These are phyloP conservation scores for Cytospora chrysosperma DNA, from an alignment of 2,329 filamentous ascomycete species.

Conservation along the genomic window DNA sequence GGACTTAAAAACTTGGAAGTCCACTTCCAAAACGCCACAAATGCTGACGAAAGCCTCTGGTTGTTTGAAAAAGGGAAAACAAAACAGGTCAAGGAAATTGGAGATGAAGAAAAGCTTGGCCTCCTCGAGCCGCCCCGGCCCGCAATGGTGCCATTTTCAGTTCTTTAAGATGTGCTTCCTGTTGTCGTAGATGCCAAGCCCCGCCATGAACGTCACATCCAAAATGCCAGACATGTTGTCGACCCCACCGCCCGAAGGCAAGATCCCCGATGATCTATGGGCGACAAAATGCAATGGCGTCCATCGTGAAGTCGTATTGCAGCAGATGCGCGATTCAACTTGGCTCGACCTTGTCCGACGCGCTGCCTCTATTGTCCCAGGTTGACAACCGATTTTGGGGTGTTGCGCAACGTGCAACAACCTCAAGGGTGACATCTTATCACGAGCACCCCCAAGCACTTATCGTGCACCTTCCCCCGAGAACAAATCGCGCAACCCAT, in stretches of 20 bases:
- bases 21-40: conserved; percentile 26
- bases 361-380: conserved; percentile 41
- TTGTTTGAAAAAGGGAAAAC: conserved; percentile 24
- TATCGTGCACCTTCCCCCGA: no score
- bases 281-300: conserved; percentile 66
- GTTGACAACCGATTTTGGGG: conserved; percentile 55
- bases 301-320: conserved; percentile 68
- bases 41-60: conserved; percentile 23
- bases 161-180: conserved; percentile 53
- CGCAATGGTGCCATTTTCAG: conserved; percentile 25
- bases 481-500: conserved; percentile 52
- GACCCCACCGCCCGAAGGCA: conserved; percentile 62
- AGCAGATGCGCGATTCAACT: conserved; percentile 57
- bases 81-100: conserved; percentile 26
- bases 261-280: conserved; percentile 59
- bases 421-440: no score
- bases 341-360: conserved; percentile 65
- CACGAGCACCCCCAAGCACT: no score
- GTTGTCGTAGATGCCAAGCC: conserved; percentile 47
- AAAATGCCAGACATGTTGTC: conserved; percentile 64
- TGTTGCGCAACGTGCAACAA: no score
- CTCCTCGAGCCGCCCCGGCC: neutral
- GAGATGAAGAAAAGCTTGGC: conserved; percentile 26
- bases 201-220: conserved; percentile 67
- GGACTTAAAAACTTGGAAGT: conserved; percentile 23